Percentiles rank a stretch among this genome's conserved stretches.
These are phyloP conservation scores for Globisporangium okanoganense DNA, from an alignment of 352 stramenopile species.

Conservation along the genomic window DNA sequence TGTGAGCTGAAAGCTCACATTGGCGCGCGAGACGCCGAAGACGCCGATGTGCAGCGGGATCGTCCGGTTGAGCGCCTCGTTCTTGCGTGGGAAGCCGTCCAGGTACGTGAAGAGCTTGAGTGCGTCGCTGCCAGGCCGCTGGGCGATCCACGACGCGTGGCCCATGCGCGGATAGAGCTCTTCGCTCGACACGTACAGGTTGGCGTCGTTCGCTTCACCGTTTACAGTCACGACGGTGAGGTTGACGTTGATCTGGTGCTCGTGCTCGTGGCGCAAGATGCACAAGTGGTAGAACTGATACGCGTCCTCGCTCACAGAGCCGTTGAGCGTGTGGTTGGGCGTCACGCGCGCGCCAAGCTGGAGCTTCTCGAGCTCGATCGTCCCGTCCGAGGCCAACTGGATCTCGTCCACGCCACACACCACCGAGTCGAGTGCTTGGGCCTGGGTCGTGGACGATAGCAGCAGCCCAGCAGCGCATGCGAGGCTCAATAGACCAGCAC, in stretches of 20 bases:
- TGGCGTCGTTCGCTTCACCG: conserved; percentile 35
- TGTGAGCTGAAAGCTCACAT: conserved; percentile 39
- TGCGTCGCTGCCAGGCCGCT: conserved; percentile 46
- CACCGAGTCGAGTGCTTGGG: not conserved
- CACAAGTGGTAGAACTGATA: conserved; percentile 78
- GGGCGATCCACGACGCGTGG: conserved; percentile 67
- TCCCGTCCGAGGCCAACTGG: conserved; percentile 60
- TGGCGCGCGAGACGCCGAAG: conserved; percentile 30
- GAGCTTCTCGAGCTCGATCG: conserved; percentile 43
- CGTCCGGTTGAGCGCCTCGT: conserved; percentile 36
- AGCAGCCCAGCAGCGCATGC: not conserved
- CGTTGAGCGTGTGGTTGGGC: conserved; percentile 68
- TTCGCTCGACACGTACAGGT: conserved; percentile 68
- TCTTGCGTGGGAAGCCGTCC: conserved; percentile 65
- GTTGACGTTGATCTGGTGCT: conserved; percentile 72
- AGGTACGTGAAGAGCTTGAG: conserved; percentile 76
- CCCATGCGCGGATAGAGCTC: conserved; percentile 59
- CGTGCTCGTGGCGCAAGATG: conserved; percentile 68
- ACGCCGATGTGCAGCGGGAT: conserved; percentile 75
- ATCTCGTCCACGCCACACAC: conserved; percentile 63
- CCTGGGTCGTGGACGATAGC: not conserved
- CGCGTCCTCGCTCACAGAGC: conserved; percentile 37
- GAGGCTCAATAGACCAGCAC: not conserved
- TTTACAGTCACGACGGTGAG: conserved; percentile 24
- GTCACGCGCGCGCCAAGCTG: conserved; percentile 47